A percentile compares a stretch with the other conserved stretches of the same genome.
Conservation (phyloP, 2,329 filamentous ascomycete genomes). For the Talaromyces pinophilus region DNA sequence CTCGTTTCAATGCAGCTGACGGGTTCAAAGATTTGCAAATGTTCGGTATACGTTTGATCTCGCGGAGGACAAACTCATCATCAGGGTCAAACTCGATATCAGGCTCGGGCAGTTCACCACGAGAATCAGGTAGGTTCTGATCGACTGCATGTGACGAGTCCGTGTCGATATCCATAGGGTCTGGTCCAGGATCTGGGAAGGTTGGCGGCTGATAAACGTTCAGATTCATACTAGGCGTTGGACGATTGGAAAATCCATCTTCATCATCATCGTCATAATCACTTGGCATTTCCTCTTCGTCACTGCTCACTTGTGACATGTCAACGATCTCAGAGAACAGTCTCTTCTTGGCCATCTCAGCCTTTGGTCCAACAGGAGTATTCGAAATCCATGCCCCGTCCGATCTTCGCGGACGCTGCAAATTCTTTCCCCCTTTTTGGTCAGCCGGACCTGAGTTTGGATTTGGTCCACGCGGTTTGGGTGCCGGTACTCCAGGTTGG, state of each 20-base stretch:
- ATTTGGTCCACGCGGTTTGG: background rate
- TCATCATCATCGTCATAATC: slow-evolving; percentile 40
- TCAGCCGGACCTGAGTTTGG: background rate
- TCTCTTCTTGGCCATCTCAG: slow-evolving; percentile 58
- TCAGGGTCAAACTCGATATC: slow-evolving; percentile 20
- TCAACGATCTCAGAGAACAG: slow-evolving; percentile 58
- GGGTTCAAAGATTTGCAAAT: slow-evolving; percentile 49
- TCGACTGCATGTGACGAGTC: slow-evolving; percentile 10
- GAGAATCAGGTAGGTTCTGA: slow-evolving; percentile 11
- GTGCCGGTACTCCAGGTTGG: background rate
- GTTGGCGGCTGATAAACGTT: background rate
- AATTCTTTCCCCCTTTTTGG: slow-evolving; percentile 5
- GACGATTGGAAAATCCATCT: background rate
- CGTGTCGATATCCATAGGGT: slow-evolving; percentile 15
- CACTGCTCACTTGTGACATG: slow-evolving; percentile 46
- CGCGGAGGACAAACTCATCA: slow-evolving; percentile 13
- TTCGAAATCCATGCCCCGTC: background rate
- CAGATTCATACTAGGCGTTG: background rate
- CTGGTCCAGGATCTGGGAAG: background rate
- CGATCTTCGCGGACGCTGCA: background rate
- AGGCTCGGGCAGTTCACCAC: background rate
- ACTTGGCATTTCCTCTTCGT: slow-evolving; percentile 21
- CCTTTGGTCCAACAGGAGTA: slow-evolving; percentile 46
- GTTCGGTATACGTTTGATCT: slow-evolving; percentile 35
- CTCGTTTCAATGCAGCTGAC: slow-evolving; percentile 45